Base-by-base conservation (phyloP, 495 filamentous ascomycete genomes). In the Aspergillus homomorphus region DNA sequence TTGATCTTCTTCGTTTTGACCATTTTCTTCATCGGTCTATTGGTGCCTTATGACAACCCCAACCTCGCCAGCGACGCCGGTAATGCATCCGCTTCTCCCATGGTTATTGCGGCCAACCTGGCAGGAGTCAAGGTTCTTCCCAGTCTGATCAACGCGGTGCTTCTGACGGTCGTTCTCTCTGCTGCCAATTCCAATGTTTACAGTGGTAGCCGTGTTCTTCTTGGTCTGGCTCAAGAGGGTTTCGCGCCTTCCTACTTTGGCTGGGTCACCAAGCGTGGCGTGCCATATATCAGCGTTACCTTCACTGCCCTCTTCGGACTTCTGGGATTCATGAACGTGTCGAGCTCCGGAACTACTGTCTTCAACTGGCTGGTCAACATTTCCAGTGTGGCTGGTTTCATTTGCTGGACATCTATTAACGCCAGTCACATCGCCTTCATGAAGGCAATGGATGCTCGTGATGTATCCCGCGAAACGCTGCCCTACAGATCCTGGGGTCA, bases 171-270 rank as follows among this genome's bases (percentile, higher is more conserved):
- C 1, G 86, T 85, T 2, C 76, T 83, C 38, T 87, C 84, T 4
- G 81, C 84, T 4, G 88, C 83, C 53, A 93, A 93, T 68, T 85
- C 87, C 4, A 89, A 88, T 76, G 79, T 90, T 52, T 93, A 89
- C 73, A 89, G 85, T 3, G 82, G 82, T 45, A 82, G 79, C 61
- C 84, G 85, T 30, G 80, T 87, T 24, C 73, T 88, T 16, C 72
- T 84, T 41, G 81, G 82, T 14, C 73, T 88, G 24, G 82, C 83
- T 16, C 71, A 80, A 24, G 79, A 84, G 53, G 71, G 77, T 41
- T 80, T 82, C 33, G 85, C 83, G 1, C 85, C 85, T 0, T 60
- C 63, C 1, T 69, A 82, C 65, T 81, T 86, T 54, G 66, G 63
- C 26, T 69, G 57, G 24, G 74, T 71, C 50, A 75, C 69, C n/a